Base-by-base conservation (phyloP, 305 asterid species). In the Petunia hybrid region DNA sequence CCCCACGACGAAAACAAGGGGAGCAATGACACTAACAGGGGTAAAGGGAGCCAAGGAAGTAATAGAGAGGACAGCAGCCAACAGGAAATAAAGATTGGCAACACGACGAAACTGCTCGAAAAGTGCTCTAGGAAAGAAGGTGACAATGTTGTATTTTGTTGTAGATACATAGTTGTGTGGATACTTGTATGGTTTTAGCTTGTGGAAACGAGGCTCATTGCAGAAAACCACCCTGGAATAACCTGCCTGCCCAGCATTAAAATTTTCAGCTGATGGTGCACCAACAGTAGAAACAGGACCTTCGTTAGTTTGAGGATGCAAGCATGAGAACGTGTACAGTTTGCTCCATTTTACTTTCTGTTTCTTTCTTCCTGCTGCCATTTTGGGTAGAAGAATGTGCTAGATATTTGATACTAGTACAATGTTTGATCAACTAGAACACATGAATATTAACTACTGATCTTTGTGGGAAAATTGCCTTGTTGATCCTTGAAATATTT, bases 91-190 rank as follows among this genome's bases (percentile, higher is more conserved):
- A 83, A 93, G 75, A 83, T 92, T 93, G 10, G 95, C 98, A 9
- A 92, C 98, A 42, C 98, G 84, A 6, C 95, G 90, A 69, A 93
- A 92, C 68, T 92, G 98, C 90, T 93, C 97, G 46, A 90, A 93
- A 59, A 93, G 84, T 1, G 94, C 94, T 57, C 82, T 86, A 0
- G 98, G 98, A n/a, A 93, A 83, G 59, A 93, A 93, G 6, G 94
- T 90, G 6, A 86, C 42, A 3, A 87, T 80, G 67, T 86, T 92
- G 85, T 90, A 93, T 90, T 92, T 93, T 0, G 98, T 91, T 0
- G 95, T 92, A 5, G 97, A 91, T 2, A 91, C 93, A 57, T 93
- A 92, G 83, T 93, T 93, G 42, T 57, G 63, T 0, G 89, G 90
- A 80, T 93, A 91, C 77, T 84, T 87, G 4, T 83, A 80, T 1